A percentile compares a stretch with the other conserved stretches of the same genome.
phyloP scores from a whole-genome alignment of 2,329 filamentous ascomycete genomes.

The Triangularia setosa region DNA sequence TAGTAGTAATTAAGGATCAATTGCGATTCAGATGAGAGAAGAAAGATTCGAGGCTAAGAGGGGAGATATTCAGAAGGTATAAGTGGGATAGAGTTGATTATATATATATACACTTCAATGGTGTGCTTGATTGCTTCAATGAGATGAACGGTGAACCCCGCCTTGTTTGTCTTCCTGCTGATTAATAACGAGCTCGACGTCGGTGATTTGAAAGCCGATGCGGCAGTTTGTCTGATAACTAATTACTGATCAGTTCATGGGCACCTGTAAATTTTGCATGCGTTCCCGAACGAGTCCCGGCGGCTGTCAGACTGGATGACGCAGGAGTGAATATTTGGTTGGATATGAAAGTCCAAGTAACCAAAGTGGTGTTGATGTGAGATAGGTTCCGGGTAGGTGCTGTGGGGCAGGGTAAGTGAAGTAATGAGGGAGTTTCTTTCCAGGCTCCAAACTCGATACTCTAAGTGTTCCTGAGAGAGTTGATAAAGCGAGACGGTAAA shows the following conservation, averaged over 20 bases:
- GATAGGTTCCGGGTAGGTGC: too few relatives aligned
- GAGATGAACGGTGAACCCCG: conserved; percentile 5
- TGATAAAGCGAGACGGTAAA: too few relatives aligned
- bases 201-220: not conserved
- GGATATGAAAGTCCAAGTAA: not conserved
- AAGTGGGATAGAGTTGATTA: not conserved
- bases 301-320: not conserved
- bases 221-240: not conserved
- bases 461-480: too few relatives aligned
- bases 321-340: not conserved
- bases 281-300: too few relatives aligned
- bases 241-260: not conserved
- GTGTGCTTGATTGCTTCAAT: conserved; percentile 5
- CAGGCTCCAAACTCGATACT: too few relatives aligned
- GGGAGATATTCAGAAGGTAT: not conserved
- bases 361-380: not conserved
- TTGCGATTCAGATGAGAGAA: not conserved
- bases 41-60: too few relatives aligned
- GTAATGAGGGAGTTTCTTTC: too few relatives aligned
- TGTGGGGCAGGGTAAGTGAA: not conserved
- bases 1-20: not conserved
- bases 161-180: not conserved
- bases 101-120: conserved; percentile 1
- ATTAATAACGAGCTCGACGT: conserved; percentile 1
- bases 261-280: too few relatives aligned